These are phyloP conservation scores for Cladosporium sp. DNA, from an alignment of 2,329 filamentous ascomycete species.

Conservation along the genomic window DNA sequence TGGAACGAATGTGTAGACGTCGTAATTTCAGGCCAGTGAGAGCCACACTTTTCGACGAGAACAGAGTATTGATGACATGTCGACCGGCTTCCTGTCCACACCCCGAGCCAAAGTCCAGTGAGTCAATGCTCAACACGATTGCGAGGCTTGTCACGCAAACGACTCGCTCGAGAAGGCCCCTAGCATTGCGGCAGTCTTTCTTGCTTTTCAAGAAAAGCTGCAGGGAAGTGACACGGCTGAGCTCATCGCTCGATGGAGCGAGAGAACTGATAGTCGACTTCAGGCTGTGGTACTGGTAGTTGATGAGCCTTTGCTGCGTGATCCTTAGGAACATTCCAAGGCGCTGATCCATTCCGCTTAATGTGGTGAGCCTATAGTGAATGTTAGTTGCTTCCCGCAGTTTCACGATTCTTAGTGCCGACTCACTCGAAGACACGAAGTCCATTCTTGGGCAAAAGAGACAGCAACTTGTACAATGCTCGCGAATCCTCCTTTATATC, in stretches of 20 bases:
- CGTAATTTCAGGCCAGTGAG: not conserved
- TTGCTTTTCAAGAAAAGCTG: not conserved
- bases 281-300: not conserved
- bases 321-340: not conserved
- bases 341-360: not conserved
- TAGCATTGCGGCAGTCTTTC: not conserved
- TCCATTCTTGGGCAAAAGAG: not conserved
- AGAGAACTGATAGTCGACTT: not conserved
- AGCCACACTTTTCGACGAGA: not conserved
- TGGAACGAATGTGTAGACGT: not conserved
- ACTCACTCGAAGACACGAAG: conserved; percentile 4
- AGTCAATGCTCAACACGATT: no score
- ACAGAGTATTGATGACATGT: not conserved
- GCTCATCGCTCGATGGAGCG: not conserved
- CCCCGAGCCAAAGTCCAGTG: not conserved
- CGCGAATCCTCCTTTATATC: not conserved
- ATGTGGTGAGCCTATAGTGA: not conserved
- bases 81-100: not conserved
- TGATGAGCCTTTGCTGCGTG: not conserved
- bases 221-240: not conserved
- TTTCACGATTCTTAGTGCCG: no score
- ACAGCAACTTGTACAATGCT: not conserved
- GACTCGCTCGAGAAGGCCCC: no score
- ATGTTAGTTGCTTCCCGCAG: no score
- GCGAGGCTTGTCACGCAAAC: no score